Conservation (phyloP, 1,284 basidiomycete species). For the Stereum hirsutum region DNA sequence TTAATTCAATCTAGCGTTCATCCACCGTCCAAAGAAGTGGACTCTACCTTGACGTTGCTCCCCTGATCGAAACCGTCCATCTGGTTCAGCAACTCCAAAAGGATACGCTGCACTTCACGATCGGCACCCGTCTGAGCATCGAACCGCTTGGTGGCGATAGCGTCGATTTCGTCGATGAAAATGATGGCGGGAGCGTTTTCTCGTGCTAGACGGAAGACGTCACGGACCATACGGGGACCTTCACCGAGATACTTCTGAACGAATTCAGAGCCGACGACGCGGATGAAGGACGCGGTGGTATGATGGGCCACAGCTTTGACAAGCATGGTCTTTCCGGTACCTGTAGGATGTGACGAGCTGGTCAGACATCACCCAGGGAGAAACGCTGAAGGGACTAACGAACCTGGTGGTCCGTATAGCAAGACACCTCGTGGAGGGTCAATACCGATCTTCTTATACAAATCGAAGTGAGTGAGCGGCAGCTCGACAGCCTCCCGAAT, state of each 20-base stretch:
- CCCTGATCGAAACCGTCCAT: slow-evolving; percentile 99
- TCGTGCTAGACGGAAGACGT: slow-evolving; percentile 95
- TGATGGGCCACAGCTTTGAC: slow-evolving; percentile 99
- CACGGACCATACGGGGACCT: slow-evolving; percentile 98
- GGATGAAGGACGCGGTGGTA: slow-evolving; percentile 97
- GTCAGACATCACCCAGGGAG: neutral
- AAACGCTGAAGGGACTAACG: slow-evolving; percentile 14
- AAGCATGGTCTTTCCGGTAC: slow-evolving; percentile 98
- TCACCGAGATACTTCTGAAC: slow-evolving; percentile 99
- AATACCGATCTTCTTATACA: slow-evolving; percentile 99
- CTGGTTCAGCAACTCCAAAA: slow-evolving; percentile 97
- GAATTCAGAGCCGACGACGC: slow-evolving; percentile 95
- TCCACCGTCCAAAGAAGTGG: neutral
- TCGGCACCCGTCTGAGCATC: slow-evolving; percentile 99
- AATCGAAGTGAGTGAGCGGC: slow-evolving; percentile 94
- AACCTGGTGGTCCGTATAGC: slow-evolving; percentile 89
- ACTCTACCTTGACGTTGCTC: slow-evolving; percentile 90
- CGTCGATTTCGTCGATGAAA: slow-evolving; percentile 99
- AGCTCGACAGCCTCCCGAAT: slow-evolving; percentile 98
- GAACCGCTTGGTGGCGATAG: slow-evolving; percentile 99
- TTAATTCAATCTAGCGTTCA: neutral
- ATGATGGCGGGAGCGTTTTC: slow-evolving; percentile 99
- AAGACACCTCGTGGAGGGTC: slow-evolving; percentile 95
- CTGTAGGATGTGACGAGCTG: slow-evolving; percentile 30
- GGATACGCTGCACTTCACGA: slow-evolving; percentile 96